Evolutionary conservation across 2,329 filamentous ascomycete genomes (phyloP), one percentile per base, ranked within the genome.

Genomic region (Ilyonectria mors-panacis): DNA sequence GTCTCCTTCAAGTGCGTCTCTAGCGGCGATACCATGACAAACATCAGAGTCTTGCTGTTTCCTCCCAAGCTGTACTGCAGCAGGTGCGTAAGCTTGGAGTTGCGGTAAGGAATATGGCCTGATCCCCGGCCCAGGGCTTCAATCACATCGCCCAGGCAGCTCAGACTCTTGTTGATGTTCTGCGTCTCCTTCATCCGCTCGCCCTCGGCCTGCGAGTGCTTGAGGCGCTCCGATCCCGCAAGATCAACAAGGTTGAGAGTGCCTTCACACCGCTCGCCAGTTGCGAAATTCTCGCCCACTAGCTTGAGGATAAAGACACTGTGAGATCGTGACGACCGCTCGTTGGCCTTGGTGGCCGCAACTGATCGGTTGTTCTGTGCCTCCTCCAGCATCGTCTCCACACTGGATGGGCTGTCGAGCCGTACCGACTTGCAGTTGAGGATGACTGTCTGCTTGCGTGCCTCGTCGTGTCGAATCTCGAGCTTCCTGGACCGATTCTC

Each of bases 31-130:
- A 97, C 93, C 95, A 98, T 98, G 79, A 98, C 94, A 80, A 99
- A 97, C 96, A 99, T 99, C 75, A 99, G 91, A 1, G 96, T 99
- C 83, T 98, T 97, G 74, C 93, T 96, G 80, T 97, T 98, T 17
- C 96, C 96, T 4, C 96, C 95, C 8, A 99, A 85, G 3, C 94
- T 97, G 78, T 96, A 97, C 88, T 98, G 94, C 42, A 99, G 87
- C 53, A 99, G 87, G 78, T 98, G 97, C 9, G 96, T 99, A 71
- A 99, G 87, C 88, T 98, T 98, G 74, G 94, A 97, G 83, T 98
- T 98, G 61, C 96, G 87, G 83, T 98, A 99, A 1, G 96, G 96
- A 50, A 99, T 89, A 77, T 98, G 95, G 6, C 88, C 88, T 63
- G 92, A 93, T 35, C 94, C 93, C 69, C 92, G 90, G 15, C 95